Conservation (phyloP, 2,329 filamentous ascomycete species). For the Macroventuria anomochaeta region DNA sequence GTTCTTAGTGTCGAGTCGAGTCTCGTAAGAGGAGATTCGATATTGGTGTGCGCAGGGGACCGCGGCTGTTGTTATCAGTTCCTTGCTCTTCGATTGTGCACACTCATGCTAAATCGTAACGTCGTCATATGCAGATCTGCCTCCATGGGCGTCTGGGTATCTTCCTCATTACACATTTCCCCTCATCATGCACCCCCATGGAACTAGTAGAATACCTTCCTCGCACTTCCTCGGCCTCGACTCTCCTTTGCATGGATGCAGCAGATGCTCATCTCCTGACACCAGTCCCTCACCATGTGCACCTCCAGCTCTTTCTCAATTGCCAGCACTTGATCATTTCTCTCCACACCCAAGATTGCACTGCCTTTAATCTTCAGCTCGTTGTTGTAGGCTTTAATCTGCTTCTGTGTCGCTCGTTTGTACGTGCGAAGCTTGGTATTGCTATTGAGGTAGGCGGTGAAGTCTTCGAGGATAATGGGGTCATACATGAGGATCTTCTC, state of each 20-base stretch:
- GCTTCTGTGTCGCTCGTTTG: slow-evolving; percentile 38
- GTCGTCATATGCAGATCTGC: background rate
- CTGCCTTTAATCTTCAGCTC: slow-evolving; percentile 23
- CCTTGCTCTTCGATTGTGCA: background rate
- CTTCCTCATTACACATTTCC: background rate
- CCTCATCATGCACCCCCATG: background rate
- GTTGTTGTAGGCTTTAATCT: slow-evolving; percentile 40
- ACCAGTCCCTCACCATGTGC: slow-evolving; percentile 83
- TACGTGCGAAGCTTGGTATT: slow-evolving; percentile 33
- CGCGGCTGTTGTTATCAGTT: background rate
- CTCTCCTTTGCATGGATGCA: slow-evolving; percentile 71
- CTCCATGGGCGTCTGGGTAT: slow-evolving; percentile 4
- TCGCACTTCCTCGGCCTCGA: slow-evolving; percentile 32
- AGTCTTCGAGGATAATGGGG: slow-evolving; percentile 84
- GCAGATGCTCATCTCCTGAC: slow-evolving; percentile 83
- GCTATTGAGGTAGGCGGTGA: slow-evolving; percentile 79
- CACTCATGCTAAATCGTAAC: background rate
- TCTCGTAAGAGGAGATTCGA: background rate
- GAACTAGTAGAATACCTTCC: slow-evolving; percentile 31
- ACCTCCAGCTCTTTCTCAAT: slow-evolving; percentile 39
- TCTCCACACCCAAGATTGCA: slow-evolving; percentile 17
- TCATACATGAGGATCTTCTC: slow-evolving; percentile 96
- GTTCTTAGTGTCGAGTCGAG: background rate
- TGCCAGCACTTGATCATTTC: slow-evolving; percentile 27
- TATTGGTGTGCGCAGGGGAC: background rate